Evolutionary conservation across 306 rosid species (phyloP).

Genomic region (Cicer cuneatum): DNA sequence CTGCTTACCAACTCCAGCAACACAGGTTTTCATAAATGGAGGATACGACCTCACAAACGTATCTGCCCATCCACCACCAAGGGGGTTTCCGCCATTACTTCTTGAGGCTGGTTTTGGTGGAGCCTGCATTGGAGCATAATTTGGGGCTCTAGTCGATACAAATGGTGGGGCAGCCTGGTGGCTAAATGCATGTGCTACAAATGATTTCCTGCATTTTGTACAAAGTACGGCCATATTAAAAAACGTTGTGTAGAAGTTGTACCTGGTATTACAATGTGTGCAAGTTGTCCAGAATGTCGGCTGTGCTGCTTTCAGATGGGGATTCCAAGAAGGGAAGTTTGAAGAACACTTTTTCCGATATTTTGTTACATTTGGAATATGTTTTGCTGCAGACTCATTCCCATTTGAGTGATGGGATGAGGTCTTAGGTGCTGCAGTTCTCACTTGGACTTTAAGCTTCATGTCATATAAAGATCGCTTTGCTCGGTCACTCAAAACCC

Average conservation of each 20-base stretch:
- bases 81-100: conserved; percentile 34
- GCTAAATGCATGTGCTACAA: conserved; percentile 46
- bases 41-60: conserved; percentile 2
- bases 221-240: conserved; percentile 49
- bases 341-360: conserved; percentile 41
- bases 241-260: conserved; percentile 45
- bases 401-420: conserved; percentile 50
- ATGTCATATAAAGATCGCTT: conserved; percentile 60
- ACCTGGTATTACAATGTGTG: conserved; percentile 53
- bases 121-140: conserved; percentile 40
- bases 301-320: conserved; percentile 42
- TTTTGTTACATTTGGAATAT: conserved; percentile 42
- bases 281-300: conserved; percentile 76
- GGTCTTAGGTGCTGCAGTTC: conserved; percentile 43
- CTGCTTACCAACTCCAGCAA: conserved; percentile 45
- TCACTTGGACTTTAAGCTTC: conserved; percentile 42
- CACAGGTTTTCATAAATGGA: conserved; percentile 43
- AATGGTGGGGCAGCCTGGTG: conserved; percentile 37
- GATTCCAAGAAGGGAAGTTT: conserved; percentile 36
- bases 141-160: conserved; percentile 30
- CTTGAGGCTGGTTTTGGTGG: conserved; percentile 32
- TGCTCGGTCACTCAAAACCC: conserved; percentile 64
- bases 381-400: conserved; percentile 40
- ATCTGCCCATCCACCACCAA: conserved; percentile 3
- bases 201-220: conserved; percentile 53